A percentile compares a stretch with the other conserved stretches of the same genome.
phyloP scores from a whole-genome alignment of 78 protist genomes.

The Speleostelium caveatum region DNA sequence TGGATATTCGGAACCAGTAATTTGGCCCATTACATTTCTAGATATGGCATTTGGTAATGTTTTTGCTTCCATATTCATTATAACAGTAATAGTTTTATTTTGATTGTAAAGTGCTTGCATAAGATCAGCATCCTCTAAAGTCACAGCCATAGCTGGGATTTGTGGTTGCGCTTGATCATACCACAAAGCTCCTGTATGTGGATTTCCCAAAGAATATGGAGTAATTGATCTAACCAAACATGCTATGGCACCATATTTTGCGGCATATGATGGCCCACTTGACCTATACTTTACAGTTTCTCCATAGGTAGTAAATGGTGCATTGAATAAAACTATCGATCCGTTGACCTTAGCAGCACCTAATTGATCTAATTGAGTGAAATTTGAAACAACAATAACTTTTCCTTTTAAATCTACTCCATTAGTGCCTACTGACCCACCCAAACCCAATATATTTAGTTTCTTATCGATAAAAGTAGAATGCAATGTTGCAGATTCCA shows the following conservation, averaged over 20 bases:
- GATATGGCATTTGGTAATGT: slow-evolving; percentile 23
- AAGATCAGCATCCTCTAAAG: slow-evolving; percentile 90
- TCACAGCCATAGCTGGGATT: slow-evolving; percentile 85
- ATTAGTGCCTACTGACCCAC: slow-evolving; percentile 69
- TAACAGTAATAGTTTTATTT: slow-evolving; percentile 29
- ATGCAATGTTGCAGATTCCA: slow-evolving; percentile 57
- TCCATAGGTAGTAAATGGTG: slow-evolving; percentile 56
- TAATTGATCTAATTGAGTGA: slow-evolving; percentile 52
- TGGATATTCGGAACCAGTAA: slow-evolving; percentile 80
- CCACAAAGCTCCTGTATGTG: slow-evolving; percentile 88
- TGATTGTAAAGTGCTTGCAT: slow-evolving; percentile 55
- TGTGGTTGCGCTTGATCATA: slow-evolving; percentile 28
- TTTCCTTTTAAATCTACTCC: slow-evolving; percentile 27
- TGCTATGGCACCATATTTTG: slow-evolving; percentile 85
- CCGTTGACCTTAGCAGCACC: slow-evolving; percentile 27
- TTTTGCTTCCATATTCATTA: slow-evolving; percentile 78
- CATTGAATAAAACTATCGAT: slow-evolving; percentile 85
- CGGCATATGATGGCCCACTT: slow-evolving; percentile 81
- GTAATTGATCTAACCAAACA: slow-evolving; percentile 79
- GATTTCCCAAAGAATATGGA: slow-evolving; percentile 81
- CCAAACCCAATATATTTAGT: slow-evolving; percentile 81
- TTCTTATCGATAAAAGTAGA: slow-evolving; percentile 27
- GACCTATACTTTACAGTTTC: slow-evolving; percentile 55
- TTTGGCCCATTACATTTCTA: slow-evolving; percentile 83
- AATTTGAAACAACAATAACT: slow-evolving; percentile 77